Percentiles rank a stretch among this genome's conserved stretches.
These are phyloP conservation scores for Sclerotinia nivalis DNA, from an alignment of 2,329 filamentous ascomycete species.

Conservation along the genomic window DNA sequence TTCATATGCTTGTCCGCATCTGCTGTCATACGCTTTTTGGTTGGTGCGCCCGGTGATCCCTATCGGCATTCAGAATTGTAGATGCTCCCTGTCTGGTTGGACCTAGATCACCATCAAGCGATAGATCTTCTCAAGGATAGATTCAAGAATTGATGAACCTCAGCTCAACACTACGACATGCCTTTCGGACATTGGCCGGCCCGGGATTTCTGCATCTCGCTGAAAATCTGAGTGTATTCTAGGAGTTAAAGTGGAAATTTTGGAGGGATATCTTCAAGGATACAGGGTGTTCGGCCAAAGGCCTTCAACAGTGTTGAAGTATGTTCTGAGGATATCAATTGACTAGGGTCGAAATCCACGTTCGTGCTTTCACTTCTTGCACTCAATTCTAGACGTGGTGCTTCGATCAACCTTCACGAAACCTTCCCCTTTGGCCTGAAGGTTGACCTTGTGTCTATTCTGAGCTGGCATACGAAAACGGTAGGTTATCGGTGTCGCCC, in stretches of 20 bases:
- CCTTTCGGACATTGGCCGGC: neutral
- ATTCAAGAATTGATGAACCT: neutral
- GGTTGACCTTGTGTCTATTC: neutral
- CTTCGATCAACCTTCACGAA: conserved; percentile 7
- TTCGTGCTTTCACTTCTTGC: conserved; percentile 6
- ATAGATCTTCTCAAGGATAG: conserved; percentile 19
- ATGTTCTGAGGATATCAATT: neutral
- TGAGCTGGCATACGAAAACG: conserved; percentile 16
- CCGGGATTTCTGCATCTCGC: neutral
- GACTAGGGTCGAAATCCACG: conserved; percentile 5
- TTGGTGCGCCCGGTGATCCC: too few relatives aligned
- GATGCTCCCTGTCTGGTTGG: neutral
- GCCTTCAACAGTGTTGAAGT: neutral
- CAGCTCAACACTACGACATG: conserved; percentile 1
- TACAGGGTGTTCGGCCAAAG: neutral
- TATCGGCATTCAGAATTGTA: neutral
- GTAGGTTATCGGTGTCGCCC: conserved; percentile 9
- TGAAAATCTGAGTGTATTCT: neutral
- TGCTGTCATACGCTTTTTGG: too few relatives aligned
- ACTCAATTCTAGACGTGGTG: conserved; percentile 11
- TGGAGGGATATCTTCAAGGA: conserved; percentile 1
- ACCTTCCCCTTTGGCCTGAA: conserved; percentile 12
- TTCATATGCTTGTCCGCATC: too few relatives aligned
- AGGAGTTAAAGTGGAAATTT: conserved; percentile 12
- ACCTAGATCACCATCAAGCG: conserved; percentile 19